These are phyloP conservation scores for Rhodamnia rubescens DNA, from an alignment of 345 rosid species.

Conservation along the genomic window DNA sequence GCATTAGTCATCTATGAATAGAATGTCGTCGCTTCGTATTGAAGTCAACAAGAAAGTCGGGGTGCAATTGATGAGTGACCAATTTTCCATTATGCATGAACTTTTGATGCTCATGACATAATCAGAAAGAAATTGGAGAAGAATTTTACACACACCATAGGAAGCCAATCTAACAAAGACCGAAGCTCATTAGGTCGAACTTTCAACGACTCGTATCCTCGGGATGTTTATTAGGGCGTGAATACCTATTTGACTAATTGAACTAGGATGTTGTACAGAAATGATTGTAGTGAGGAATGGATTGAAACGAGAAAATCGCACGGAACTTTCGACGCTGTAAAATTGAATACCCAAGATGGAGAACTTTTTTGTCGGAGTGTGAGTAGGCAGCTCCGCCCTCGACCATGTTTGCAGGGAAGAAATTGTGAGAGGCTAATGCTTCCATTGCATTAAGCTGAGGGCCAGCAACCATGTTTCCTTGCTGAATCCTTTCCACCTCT, in stretches of 20 bases:
- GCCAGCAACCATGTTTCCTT: constrained; percentile 61
- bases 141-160: neutral
- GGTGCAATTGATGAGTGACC: neutral
- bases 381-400: constrained; percentile 38
- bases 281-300: no score
- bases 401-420: constrained; percentile 54
- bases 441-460: constrained; percentile 71
- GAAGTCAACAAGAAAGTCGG: neutral
- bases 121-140: neutral
- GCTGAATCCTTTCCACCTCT: constrained; percentile 77
- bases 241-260: neutral
- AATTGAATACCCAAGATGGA: constrained; percentile 56
- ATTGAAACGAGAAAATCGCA: neutral
- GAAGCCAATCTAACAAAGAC: neutral
- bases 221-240: neutral
- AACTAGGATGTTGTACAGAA: neutral
- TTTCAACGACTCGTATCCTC: neutral
- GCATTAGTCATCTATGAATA: neutral
- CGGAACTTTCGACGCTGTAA: neutral
- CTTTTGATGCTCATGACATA: neutral
- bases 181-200: neutral
- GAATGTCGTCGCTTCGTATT: neutral
- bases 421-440: constrained; percentile 76
- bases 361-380: constrained; percentile 60
- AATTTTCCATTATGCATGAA: neutral